Evolutionary conservation across 192 early-diverging fungal species (phyloP), one percentile per base, ranked within the genome.

Genomic region (Phycomyces nitens): DNA sequence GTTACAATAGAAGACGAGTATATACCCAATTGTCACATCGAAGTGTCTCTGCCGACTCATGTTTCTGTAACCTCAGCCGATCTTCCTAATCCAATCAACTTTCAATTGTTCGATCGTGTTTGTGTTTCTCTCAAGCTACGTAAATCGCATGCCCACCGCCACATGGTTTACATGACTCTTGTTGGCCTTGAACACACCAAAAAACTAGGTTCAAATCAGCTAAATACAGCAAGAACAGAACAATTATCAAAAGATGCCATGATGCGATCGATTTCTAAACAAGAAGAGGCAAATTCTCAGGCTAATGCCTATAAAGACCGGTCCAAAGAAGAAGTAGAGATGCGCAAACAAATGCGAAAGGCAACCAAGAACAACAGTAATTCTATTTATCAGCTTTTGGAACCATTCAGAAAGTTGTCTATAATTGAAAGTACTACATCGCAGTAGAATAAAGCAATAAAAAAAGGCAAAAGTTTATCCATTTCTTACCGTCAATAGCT

Each of bases 51-150:
- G 6, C 84, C 82, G 66, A 74, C 79, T 0, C 61, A 77, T 21
- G 80, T 89, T 60, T 54, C 57, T 0, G 71, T 80, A 5, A 72
- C 70, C 21, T 65, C 79, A 29, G 44, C 60, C 11, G 72, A 70
- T 56, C 55, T 73, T 34, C 60, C 72, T n/a, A 22, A 51, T 53
- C 60, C 67, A 42, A 70, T 89, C 54, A 58, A 59, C 11, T 85
- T 89, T 52, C 57, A 71, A 2, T 60, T 87, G 22, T 89, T 89
- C 71, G 88, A 89, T 55, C 82, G 82, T 27, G 83, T 89, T 55
- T 77, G 69, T 39, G 84, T 89, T 1, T 71, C 75, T 0, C 63
- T 89, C 16, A 78, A 82, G 16, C 67, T 89, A 27, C 80, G 84
- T 11, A 81, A 75, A 51, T 83, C 86, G 12, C 77, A 80, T 49